These are phyloP conservation scores for Acorus gramineus DNA, from an alignment of 106 monocot species.

Conservation along the genomic window DNA sequence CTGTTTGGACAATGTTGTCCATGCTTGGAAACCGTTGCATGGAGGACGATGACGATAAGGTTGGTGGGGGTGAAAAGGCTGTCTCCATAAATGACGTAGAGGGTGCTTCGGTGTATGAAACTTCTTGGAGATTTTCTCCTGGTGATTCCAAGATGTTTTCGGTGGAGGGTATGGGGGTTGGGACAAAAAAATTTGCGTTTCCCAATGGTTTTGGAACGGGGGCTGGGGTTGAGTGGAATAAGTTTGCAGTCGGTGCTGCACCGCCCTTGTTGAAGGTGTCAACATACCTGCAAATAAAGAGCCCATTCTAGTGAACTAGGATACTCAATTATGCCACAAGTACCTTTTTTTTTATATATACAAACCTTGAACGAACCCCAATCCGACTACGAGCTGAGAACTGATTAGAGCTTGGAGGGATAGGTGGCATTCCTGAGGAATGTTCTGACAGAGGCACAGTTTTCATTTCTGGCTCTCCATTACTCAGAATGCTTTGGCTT, in stretches of 20 bases:
- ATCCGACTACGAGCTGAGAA: constrained; percentile 76
- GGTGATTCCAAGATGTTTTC: constrained; percentile 17
- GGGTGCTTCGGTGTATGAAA: constrained; percentile 8
- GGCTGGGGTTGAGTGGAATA: constrained; percentile 44
- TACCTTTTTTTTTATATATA: too few species aligned
- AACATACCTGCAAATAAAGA: constrained; percentile 51
- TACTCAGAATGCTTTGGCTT: constrained; percentile 13
- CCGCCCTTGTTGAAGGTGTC: constrained; percentile 92
- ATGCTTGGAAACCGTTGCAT: constrained; percentile 74
- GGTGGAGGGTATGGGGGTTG: constrained; percentile 29
- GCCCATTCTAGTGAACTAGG: too few species aligned
- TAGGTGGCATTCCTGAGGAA: constrained; percentile 54
- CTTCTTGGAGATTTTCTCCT: constrained; percentile 13
- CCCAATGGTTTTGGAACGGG: constrained; percentile 53
- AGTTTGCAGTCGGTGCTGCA: constrained; percentile 13
- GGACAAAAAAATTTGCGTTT: constrained; percentile 67
- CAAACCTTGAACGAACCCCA: constrained; percentile 76
- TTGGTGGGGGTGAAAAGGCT: constrained; percentile 22
- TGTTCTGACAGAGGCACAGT: constrained; percentile 13
- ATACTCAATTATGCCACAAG: too few species aligned
- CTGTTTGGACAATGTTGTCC: constrained; percentile 51
- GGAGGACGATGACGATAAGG: constrained; percentile 11
- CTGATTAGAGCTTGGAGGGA: constrained; percentile 72
- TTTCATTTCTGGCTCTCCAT: constrained; percentile 7
- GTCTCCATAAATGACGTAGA: constrained; percentile 20